Conservation (phyloP, 768 basidiomycete genomes). For the Podaxis rugospora region DNA sequence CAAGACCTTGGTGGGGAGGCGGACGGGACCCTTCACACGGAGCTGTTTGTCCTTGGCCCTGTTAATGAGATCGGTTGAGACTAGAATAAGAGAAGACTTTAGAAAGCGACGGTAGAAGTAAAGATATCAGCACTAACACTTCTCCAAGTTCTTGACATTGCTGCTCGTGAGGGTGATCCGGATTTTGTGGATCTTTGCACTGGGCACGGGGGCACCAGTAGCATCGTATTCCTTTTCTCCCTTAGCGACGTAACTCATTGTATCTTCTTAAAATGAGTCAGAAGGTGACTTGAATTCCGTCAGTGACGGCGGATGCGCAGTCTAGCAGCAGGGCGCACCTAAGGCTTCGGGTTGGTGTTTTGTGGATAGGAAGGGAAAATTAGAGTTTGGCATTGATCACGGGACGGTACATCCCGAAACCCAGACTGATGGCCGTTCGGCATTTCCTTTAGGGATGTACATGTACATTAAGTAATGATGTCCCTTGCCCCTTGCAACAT, state of each 20-base stretch:
- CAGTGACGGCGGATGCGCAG: slow-evolving; percentile 7
- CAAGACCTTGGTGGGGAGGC: slow-evolving; percentile 97
- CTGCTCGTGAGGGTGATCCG: slow-evolving; percentile 97
- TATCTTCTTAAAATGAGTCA: slow-evolving; percentile 55
- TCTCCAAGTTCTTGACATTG: slow-evolving; percentile 98
- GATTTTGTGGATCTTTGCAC: slow-evolving; percentile 97
- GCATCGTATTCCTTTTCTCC: slow-evolving; percentile 98
- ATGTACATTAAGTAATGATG: background rate
- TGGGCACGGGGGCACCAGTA: slow-evolving; percentile 77
- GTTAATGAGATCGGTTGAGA: slow-evolving; percentile 95
- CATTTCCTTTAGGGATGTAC: background rate
- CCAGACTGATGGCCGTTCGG: background rate
- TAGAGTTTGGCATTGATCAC: slow-evolving; percentile 28
- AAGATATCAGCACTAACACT: slow-evolving; percentile 52
- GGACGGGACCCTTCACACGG: slow-evolving; percentile 97
- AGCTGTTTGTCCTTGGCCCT: slow-evolving; percentile 99
- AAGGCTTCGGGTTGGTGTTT: slow-evolving; percentile 33
- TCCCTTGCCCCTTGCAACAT: background rate
- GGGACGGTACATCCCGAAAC: background rate
- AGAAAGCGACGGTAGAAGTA: background rate
- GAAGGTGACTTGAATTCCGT: slow-evolving; percentile 62
- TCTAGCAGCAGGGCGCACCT: slow-evolving; percentile 29
- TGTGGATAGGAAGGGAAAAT: slow-evolving; percentile 34
- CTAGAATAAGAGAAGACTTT: slow-evolving; percentile 35
- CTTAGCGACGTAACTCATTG: slow-evolving; percentile 99